Percentiles rank a stretch among this genome's conserved stretches.
Conservation (phyloP, 2,329 filamentous ascomycete genomes). For the Sporothrix luriei region DNA sequence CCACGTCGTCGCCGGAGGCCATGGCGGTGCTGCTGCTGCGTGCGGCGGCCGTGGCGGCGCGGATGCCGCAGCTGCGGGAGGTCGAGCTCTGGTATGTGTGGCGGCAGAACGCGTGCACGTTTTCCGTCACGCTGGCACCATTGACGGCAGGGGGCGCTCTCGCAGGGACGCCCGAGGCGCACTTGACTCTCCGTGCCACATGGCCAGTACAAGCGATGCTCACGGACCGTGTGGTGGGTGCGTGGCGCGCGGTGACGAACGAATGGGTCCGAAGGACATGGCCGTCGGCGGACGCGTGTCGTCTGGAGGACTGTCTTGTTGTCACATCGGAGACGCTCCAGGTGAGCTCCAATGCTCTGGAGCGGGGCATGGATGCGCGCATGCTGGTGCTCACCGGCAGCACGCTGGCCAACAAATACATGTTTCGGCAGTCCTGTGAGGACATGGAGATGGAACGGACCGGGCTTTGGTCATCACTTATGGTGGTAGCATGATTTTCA, state of each 20-base stretch:
- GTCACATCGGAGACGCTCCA: background rate
- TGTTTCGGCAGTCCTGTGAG: too few relatives aligned
- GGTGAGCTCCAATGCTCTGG: background rate
- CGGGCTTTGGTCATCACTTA: too few relatives aligned
- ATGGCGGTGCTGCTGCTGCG: background rate
- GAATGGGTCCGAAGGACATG: background rate
- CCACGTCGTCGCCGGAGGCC: background rate
- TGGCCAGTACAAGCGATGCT: background rate
- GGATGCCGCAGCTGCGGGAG: slow-evolving; percentile 7
- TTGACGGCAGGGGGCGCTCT: background rate
- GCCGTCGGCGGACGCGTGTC: background rate
- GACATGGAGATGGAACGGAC: too few relatives aligned
- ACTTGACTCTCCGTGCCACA: background rate
- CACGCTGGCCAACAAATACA: too few relatives aligned
- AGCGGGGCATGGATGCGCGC: background rate
- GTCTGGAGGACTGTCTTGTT: background rate
- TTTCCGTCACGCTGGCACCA: background rate
- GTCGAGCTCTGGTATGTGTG: background rate
- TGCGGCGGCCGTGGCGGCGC: background rate
- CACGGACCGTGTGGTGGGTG: background rate
- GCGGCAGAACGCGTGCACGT: background rate
- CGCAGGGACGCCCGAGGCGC: background rate
- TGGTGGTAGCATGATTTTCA: too few relatives aligned
- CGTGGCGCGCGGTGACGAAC: background rate
- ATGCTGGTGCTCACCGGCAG: background rate